Base-by-base conservation (phyloP, 2,329 filamentous ascomycete genomes). In the Helotiales sp. region DNA sequence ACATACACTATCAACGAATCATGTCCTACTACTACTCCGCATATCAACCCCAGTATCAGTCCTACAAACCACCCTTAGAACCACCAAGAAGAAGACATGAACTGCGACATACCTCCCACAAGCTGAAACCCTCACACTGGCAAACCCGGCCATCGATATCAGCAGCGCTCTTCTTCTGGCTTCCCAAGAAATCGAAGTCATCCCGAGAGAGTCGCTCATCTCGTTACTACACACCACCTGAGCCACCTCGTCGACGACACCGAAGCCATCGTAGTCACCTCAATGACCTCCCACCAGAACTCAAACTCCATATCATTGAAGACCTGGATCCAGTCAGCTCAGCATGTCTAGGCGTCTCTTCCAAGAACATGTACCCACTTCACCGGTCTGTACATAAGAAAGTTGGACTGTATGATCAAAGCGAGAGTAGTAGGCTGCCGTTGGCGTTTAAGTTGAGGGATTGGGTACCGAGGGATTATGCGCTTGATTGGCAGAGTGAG, bases 281-380 rank as follows among this genome's bases (percentile, higher is more conserved):
- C 13, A 64, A 42, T 5, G 55, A 33, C 12, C 56, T 66, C 10
- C 64, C 64, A 4, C 50, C 52, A 5, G 64, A 66, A 15, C 34
- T 66, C 24, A 56, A 65, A 33, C 52, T 62, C 15, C 57, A 59
- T 15, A 62, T 66, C 47, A 54, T 65, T 30, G 59, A 61, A 7
- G 46, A 34, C n/a, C 56, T 66, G 8, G 62, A 65, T 46, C 64
- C 61, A 1, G 63, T 55, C 3, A 58, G 59, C 2, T 62, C 61
- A 19, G 55, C 62, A 10, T 63, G 60, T 48, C 59, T 62, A 9
- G 64, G 64, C 1, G 58, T 66, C 6, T 52, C 60, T 15, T 58
- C 53, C 29, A 53, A 53, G 29, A 54, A 58, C 24, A 33, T 65
- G 7, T 65, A 66, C 33, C 63, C 59, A 1, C 29, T 62, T 6